Base-by-base conservation (phyloP, 2,329 filamentous ascomycete species). In the Zymoseptoria brevis region DNA sequence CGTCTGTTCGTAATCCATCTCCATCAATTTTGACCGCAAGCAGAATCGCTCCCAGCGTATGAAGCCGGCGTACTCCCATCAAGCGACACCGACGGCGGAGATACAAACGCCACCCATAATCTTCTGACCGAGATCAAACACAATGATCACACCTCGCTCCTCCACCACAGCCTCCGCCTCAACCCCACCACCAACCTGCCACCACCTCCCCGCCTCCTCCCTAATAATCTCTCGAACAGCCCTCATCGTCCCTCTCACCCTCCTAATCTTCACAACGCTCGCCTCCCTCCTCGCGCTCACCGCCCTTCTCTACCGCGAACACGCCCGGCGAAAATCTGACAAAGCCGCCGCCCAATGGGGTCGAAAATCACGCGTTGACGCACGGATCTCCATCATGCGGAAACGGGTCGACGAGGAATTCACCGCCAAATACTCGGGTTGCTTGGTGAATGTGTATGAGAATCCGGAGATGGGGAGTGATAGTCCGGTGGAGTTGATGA, bases 381-480 rank as follows among this genome's bases (percentile, higher is more conserved):
- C 60, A 11, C 64, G 68, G 2, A 64, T 71, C 9, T 68, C 67
- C 3, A 55, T 64, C 35, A 62, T 66, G 53, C 60, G 63, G 1
- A 67, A 67, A 30, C 63, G 66, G 49, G 58, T 71, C 45, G 69
- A 72, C 53, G 62, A 63, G 26, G 58, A 59, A 16, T 70, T 62
- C 53, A 60, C 58, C 3, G 51, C 60, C 8, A 62, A 67, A 30
- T 71, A 67, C 54, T 56, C 55, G 8, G 69, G 67, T 2, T 66
- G 60, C 30, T 57, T 63, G 19, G 50, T 61, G n/a, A 60, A 63
- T n/a, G 55, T 57, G 19, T 51, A 59, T 3, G 69, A 72, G 60
- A 71, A 69, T 58, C 68, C 67, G 30, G 64, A 67, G 45, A 60
- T 69, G 63, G 62, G 65, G 6, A 65, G 58, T 49, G 62, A 65